Conservation (phyloP, 2,329 filamentous ascomycete genomes). For the Boeremia exigua region DNA sequence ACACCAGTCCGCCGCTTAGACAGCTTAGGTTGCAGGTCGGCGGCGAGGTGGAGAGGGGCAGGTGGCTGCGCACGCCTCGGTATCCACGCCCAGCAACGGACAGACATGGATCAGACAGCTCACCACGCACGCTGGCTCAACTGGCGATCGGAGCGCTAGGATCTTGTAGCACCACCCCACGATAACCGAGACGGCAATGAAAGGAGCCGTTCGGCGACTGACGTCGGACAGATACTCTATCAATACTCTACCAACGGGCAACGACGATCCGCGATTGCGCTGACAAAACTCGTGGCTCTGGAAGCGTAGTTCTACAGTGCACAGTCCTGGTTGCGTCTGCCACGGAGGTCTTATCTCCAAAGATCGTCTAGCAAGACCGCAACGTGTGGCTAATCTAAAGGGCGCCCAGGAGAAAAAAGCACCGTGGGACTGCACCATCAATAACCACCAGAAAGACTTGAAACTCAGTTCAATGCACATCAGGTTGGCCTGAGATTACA, state of each 20-base stretch:
- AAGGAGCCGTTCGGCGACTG: constrained; percentile 14
- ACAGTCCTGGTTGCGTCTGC: background rate
- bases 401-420: constrained; percentile 1
- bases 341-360: background rate
- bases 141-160: constrained; percentile 24
- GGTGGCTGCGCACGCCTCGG: constrained; percentile 14
- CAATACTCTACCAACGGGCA: too few relatives aligned
- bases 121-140: constrained; percentile 16
- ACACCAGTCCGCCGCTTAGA: constrained; percentile 12
- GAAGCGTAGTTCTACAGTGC: background rate
- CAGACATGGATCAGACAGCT: constrained; percentile 15
- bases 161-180: constrained; percentile 30
- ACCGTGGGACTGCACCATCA: background rate
- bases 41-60: constrained; percentile 8
- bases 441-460: background rate
- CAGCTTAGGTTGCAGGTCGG: constrained; percentile 15
- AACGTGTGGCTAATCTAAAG: background rate
- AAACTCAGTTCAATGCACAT: background rate
- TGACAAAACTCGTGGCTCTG: constrained; percentile 11
- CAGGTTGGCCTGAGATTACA: constrained; percentile 2
- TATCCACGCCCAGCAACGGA: constrained; percentile 6
- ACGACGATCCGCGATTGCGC: constrained; percentile 5
- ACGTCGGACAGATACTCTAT: constrained; percentile 6
- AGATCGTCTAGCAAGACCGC: background rate
- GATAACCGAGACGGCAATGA: constrained; percentile 29